Base-by-base conservation (phyloP, 2,329 filamentous ascomycete species). In the Malbranchea zuffiana region DNA sequence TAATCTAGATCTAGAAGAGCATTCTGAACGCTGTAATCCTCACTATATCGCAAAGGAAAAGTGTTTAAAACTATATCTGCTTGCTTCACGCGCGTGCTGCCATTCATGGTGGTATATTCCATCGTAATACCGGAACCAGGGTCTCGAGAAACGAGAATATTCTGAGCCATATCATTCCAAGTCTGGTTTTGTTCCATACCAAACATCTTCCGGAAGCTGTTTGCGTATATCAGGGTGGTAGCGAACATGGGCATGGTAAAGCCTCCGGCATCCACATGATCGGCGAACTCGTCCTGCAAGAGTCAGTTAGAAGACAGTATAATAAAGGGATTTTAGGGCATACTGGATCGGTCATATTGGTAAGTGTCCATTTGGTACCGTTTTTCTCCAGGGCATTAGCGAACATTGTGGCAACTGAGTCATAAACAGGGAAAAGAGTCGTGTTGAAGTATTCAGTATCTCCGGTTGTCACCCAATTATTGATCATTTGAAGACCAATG, bases 261-360 rank as follows among this genome's bases (percentile, higher is more conserved):
- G 1, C 74, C 79, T n/a, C 75, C 73, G 21, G 80, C 79, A 46
- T 80, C 70, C 35, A 79, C 62, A 37, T 71, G 62, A 47, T 82
- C 80, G 6, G 78, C 78, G 47, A 79, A 82, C 51, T 82, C 78
- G 44, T 78, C 75, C 63, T 68, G 37, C 5, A 32, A 33, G 11
- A 6, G 25, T 31, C 7, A 26, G 15, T 31, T 15, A 24, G 18
- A 20, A 25, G 12, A 10, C 15, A 41, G 6, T 41, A 36, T 13
- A 23, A 10, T 15, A 12, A 8, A n/a, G 12, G 16, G 15, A 39
- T 23, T 8, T 29, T 23, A 12, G 2, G n/a, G 56, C 62, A 49
- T 59, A 75, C 72, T 2, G 80, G 80, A 55, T 85, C 80, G 0
- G 80, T 84, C 57, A 80, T 78, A 44, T 84, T 80, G 10, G 59